Conservation (phyloP, 768 basidiomycete genomes). For the Cystobasidium tubakii region DNA sequence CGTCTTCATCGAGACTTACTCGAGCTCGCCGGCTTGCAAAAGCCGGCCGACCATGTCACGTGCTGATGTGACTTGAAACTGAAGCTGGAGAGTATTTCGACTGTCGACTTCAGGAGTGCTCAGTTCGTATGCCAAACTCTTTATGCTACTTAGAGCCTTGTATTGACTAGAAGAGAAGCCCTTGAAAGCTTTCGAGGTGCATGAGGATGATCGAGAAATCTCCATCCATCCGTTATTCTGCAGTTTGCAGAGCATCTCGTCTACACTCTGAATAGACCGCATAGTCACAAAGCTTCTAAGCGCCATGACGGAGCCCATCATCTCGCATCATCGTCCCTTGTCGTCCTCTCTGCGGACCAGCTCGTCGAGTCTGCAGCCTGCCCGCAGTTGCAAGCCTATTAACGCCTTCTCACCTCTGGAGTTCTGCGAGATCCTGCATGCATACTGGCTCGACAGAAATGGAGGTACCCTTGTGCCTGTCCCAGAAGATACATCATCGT, state of each 20-base stretch:
- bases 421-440: conserved; percentile 5
- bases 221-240: background rate
- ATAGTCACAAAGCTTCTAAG: background rate
- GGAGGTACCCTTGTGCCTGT: background rate
- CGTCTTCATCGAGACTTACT: background rate
- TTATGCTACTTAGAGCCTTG: too few relatives aligned
- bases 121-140: too few relatives aligned
- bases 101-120: too few relatives aligned
- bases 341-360: background rate
- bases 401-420: background rate
- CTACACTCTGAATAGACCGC: background rate
- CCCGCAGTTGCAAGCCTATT: background rate
- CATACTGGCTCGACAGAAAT: background rate
- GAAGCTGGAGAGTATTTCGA: too few relatives aligned
- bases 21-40: background rate
- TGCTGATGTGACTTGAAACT: background rate
- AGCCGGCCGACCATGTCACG: background rate
- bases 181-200: background rate
- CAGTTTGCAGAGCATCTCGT: background rate
- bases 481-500: background rate
- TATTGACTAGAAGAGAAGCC: too few relatives aligned
- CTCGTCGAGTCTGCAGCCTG: background rate
- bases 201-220: background rate
- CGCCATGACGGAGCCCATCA: background rate
- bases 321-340: too few relatives aligned